phyloP scores from a whole-genome alignment of 148 eudicot genomes.

The Vaccinium macrocarpon region DNA sequence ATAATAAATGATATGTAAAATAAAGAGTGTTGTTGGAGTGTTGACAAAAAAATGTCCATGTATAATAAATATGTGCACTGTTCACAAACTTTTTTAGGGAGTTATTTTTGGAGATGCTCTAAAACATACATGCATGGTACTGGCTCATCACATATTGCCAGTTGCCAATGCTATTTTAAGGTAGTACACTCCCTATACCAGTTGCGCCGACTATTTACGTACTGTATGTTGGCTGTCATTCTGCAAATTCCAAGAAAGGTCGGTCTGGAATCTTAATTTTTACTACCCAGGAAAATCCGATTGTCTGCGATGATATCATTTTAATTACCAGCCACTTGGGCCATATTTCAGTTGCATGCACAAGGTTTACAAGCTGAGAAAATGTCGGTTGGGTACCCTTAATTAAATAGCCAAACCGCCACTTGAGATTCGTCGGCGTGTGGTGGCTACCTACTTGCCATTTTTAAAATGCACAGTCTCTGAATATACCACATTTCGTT shows the following conservation, averaged over 20 bases:
- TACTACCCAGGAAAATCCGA: background rate
- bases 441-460: background rate
- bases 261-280: conserved; percentile 27
- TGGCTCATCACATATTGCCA: no score
- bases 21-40: no score
- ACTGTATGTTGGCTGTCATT: conserved; percentile 54
- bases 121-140: no score
- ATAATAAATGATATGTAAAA: no score
- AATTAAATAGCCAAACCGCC: background rate
- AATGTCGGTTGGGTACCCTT: background rate
- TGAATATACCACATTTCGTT: background rate
- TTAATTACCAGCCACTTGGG: background rate
- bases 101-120: no score
- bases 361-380: background rate
- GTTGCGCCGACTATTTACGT: conserved; percentile 35
- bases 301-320: background rate
- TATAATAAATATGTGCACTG: no score
- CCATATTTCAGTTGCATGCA: background rate
- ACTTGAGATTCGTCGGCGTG: background rate
- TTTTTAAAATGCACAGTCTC: background rate
- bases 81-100: no score
- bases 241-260: conserved; percentile 36
- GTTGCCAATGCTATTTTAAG: background rate
- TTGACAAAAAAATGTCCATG: no score
- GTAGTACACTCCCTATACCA: background rate